phyloP scores from a whole-genome alignment of 768 basidiomycete species.

The Mrakia blollopis region DNA sequence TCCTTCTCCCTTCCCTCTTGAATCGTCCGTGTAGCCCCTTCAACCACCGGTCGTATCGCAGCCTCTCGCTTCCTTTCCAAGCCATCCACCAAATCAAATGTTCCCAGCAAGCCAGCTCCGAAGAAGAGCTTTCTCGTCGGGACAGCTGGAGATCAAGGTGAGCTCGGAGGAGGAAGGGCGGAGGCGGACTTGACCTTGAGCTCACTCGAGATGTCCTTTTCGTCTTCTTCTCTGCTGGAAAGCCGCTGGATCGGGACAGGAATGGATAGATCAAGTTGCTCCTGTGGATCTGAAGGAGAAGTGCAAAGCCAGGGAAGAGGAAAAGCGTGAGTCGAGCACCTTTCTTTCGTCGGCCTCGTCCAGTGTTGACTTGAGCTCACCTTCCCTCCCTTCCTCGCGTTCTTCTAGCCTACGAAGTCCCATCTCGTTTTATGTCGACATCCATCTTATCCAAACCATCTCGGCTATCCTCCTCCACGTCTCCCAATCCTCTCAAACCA shows the following conservation, averaged over 20 bases:
- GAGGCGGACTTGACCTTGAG: background rate
- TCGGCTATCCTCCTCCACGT: background rate
- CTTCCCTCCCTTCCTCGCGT: background rate
- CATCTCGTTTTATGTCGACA: background rate
- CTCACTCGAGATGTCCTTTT: background rate
- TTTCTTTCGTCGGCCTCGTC: background rate
- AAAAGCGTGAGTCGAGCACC: background rate
- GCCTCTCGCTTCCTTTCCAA: background rate
- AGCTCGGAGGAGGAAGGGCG: background rate
- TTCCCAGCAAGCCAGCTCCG: background rate
- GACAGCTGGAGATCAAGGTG: background rate
- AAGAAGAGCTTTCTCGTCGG: background rate
- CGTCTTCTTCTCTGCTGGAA: too few relatives aligned
- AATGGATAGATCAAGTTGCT: background rate
- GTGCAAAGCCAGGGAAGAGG: background rate
- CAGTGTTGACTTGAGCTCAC: constrained; percentile 6
- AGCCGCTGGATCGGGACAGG: background rate
- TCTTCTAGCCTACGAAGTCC: background rate
- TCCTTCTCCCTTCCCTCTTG: background rate
- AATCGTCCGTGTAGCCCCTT: background rate
- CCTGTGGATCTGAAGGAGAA: background rate
- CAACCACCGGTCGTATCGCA: background rate
- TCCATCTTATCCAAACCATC: background rate
- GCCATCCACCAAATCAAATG: background rate
- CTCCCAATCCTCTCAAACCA: background rate